Evolutionary conservation across 495 filamentous ascomycete species (phyloP).

Genomic region (Tuber magnatum): DNA sequence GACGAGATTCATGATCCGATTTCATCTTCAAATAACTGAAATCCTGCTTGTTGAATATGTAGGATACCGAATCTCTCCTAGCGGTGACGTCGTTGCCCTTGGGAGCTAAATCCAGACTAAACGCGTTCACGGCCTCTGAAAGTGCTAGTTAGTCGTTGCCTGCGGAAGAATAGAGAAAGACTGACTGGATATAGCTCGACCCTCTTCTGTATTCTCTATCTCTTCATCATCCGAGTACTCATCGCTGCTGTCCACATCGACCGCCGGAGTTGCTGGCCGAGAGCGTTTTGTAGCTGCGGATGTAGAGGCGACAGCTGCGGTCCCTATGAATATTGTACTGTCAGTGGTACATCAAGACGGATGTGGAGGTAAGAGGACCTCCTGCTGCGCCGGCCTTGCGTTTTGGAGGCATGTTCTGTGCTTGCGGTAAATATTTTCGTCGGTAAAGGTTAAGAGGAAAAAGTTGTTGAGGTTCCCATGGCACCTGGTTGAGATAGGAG

Average conservation of each 20-base stretch:
- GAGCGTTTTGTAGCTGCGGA: conserved; percentile 24
- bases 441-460: conserved; percentile 7
- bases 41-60: conserved; percentile 62
- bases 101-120: background rate
- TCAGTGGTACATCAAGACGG: background rate
- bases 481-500: background rate
- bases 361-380: background rate
- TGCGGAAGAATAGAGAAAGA: conserved; percentile 4
- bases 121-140: conserved; percentile 31
- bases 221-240: conserved; percentile 33
- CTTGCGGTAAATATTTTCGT: background rate
- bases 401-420: conserved; percentile 20
- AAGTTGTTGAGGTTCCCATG: background rate
- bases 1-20: conserved; percentile 77
- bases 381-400: conserved; percentile 24
- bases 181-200: conserved; percentile 34
- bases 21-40: conserved; percentile 76
- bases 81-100: background rate
- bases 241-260: conserved; percentile 24
- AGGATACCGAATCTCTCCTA: conserved; percentile 32
- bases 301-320: conserved; percentile 8
- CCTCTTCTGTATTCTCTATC: conserved; percentile 27
- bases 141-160: background rate
- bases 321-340: conserved; percentile 6
- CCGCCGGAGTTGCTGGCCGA: conserved; percentile 31